Evolutionary conservation across 768 basidiomycete genomes (phyloP), one percentile per base, ranked within the genome.

Genomic region (Clitopilus hobsonii): DNA sequence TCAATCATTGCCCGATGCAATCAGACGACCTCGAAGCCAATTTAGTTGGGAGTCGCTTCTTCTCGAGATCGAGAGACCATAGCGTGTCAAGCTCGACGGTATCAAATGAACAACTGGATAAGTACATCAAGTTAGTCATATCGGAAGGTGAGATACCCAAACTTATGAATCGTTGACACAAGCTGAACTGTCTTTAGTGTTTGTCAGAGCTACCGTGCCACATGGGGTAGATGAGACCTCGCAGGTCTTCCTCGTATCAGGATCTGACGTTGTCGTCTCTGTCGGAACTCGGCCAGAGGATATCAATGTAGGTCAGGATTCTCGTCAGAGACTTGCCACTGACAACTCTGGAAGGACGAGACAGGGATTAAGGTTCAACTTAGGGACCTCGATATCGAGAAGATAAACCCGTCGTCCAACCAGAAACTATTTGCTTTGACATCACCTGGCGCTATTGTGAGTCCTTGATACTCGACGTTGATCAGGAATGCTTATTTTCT

Each of bases 41-140:
- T 63, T 68, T 93, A 51, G 88, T 93, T 54, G 91, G 90, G 30
- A 92, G 91, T 61, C 81, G 84, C 28, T 94, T 84, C 69, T 91
- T 91, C 57, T 71, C 77, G 0, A 80, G 77, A 58, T 83, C 82
- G n/a, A 69, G 71, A 27, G 76, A 72, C 51, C 76, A 72, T 32
- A 78, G 73, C 57, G 73, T 69, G 28, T 76, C 73, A 58, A 69
- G 68, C 16, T 56, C 67, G 24, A 71, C 65, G 52, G 64, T 62
- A 38, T 50, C 64, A 48, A 53, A 62, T 41, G 24, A 38, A 23
- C 61, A 63, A 51, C 58, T 58, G 8, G 79, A 81, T 64, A 77
- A 69, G 1, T 72, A 80, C 5, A 61, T 86, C 7, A 86, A 83
- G 62, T 41, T 84, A 5, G 65, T 64, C 20, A 60, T 84, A 47